Evolutionary conservation across 768 basidiomycete genomes (phyloP).

Genomic region (Lenzites betulinus): DNA sequence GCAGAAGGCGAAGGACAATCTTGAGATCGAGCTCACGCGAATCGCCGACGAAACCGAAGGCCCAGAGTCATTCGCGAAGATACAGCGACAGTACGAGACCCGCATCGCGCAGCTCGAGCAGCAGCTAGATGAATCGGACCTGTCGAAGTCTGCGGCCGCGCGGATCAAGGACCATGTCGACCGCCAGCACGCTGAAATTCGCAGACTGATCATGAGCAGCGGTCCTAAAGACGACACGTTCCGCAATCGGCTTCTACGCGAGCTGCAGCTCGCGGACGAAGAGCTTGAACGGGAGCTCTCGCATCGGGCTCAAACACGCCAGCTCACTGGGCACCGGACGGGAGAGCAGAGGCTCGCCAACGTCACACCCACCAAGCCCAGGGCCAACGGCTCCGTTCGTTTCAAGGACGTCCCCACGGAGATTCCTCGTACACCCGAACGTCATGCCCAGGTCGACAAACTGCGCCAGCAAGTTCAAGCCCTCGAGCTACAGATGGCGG

Average conservation of each 20-base stretch:
- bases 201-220: slow-evolving; percentile 59
- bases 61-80: slow-evolving; percentile 54
- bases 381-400: slow-evolving; percentile 39
- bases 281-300: slow-evolving; percentile 55
- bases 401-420: slow-evolving; percentile 40
- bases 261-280: slow-evolving; percentile 63
- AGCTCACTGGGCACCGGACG: slow-evolving; percentile 24
- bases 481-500: slow-evolving; percentile 67
- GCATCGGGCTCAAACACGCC: slow-evolving; percentile 33
- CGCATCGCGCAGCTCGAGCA: slow-evolving; percentile 64
- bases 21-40: slow-evolving; percentile 67
- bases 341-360: slow-evolving; percentile 37
- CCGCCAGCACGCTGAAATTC: slow-evolving; percentile 71
- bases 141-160: slow-evolving; percentile 48
- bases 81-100: slow-evolving; percentile 64
- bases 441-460: slow-evolving; percentile 46
- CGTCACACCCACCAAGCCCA: slow-evolving; percentile 49
- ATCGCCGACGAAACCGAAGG: slow-evolving; percentile 63
- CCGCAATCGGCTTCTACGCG: slow-evolving; percentile 60
- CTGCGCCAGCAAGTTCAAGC: slow-evolving; percentile 67
- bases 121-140: slow-evolving; percentile 59
- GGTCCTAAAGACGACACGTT: slow-evolving; percentile 61
- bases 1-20: slow-evolving; percentile 61
- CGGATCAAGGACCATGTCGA: slow-evolving; percentile 64
- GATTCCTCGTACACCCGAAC: slow-evolving; percentile 43